Evolutionary conservation across 306 rosid genomes (phyloP), one percentile per base, ranked within the genome.

Genomic region (Citrullus amarus): DNA sequence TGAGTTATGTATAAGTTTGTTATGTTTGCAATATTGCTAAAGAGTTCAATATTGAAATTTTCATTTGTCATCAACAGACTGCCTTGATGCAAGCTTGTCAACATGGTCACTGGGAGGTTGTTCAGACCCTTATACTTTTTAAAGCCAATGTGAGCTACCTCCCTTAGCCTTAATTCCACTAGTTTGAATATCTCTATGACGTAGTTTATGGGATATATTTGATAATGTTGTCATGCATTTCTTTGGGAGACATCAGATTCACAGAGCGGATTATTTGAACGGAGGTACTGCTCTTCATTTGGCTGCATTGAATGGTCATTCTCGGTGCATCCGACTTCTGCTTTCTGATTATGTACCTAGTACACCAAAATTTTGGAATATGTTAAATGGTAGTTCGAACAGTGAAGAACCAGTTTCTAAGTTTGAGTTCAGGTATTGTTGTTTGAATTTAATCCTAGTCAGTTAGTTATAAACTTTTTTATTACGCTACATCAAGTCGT

Each of bases 51-150:
- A 32, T 53, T 30, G 41, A 28, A 30, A 16, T 17, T 32, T 18
- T 30, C 6, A 1, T n/a, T 66, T 34, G 7, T 53, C 48, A 36
- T n/a, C 53, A 55, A 84, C 88, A 95, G 99, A 96, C 99, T 82
- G 98, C 99, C 67, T 88, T 96, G 90, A 96, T 96, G 99, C 99
- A 96, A 96, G 99, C 99, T 74, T 96, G 99, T 85, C 98, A 96
- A 82, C 91, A 92, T 78, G 99, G 99, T 83, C 96, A 92, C 41
- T 96, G 99, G 99, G 99, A 92, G 84, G 99, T 96, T 65, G 98
- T 90, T 81, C 97, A 83, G 97, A 90, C 85, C 61, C 84, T 96
- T 71, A 59, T 92, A 63, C 85, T 96, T 72, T 88, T 82, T 65
- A 85, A 80, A 6, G 97, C 99, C 70, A 96, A 93, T 56, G 99